Base-by-base conservation (phyloP, 306 rosid species). In the Malus sylvestris region DNA sequence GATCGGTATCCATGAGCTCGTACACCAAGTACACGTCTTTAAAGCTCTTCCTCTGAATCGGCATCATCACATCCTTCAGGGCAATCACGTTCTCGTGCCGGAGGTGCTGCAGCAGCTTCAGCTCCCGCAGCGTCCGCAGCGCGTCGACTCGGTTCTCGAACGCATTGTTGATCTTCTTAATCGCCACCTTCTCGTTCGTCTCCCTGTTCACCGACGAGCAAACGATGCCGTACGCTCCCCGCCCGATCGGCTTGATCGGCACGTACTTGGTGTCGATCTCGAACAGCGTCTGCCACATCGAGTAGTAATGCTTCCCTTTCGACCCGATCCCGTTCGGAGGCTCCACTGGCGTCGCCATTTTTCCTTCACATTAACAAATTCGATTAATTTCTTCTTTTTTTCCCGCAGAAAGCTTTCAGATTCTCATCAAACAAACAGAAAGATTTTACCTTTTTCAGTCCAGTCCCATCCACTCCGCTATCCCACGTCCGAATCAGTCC, bases 1-100 rank as follows among this genome's bases (percentile, higher is more conserved):
- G 90, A 87, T 93, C 98, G 4, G 98, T 93, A 82, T 93, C 98
- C 98, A 93, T 93, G 70, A 93, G 97, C 68, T 93, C 98, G 85
- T 88, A 93, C 51, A 93, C 98, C 71, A 91, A 80, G 79, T 93
- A 93, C 38, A 93, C 98, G 85, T 93, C 97, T 86, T 88, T 93
- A 78, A 93, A 93, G 63, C 80, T 88, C 27, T 62, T 83, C 81
- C 90, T 86, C 11, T 91, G 90, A 45, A 81, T 67, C 1, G 97
- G 97, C 97, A 90, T 82, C 98, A 93, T 93, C 52, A 93, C 93
- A 73, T 93, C 98, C 82, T 91, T 93, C 78, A 91, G 83, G 55
- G 90, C 96, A 80, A 93, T 93, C 66, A 93, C 97, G 69, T 93
- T 90, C 52, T 85, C 96, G 46, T 91, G 97, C 25, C 90, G 91